Base-by-base conservation (phyloP, 192 early-diverging fungal species). In the Backusella macrospora region DNA sequence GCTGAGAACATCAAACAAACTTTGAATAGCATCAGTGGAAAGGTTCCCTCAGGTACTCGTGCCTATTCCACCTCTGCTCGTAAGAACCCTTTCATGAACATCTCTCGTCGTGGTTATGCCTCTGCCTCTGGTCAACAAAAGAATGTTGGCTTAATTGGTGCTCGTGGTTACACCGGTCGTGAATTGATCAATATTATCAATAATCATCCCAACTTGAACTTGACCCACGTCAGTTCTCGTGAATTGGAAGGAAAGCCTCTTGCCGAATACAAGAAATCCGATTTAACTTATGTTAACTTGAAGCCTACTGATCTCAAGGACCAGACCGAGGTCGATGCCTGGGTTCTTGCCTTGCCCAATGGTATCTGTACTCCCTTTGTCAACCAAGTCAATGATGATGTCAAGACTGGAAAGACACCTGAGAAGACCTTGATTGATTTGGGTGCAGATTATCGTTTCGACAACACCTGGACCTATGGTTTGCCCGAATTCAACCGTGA, bases 291-390 rank as follows among this genome's bases (percentile, higher is more conserved):
- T 85, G 91, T 89, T 6, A 96, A 94, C 80, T 82, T 99, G 21
- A 88, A 87, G 43, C 89, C 95, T 9, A 77, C 89, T n/a, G 84
- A 91, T 48, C 65, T 76, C 14, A 80, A 80, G 66, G 78, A 70
- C 5, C 76, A 78, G 18, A 67, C 52, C 21, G 90, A 93, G 68
- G 96, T 99, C 0, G 96, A 96, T 80, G 93, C 90, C 40, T 99
- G 98, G 98, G 90, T 99, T 4, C 82, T 99, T 73, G 98, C 98
- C 21, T 88, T 99, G 64, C 98, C 98, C 42, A 99, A 99, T 81
- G 93, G 93, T 45, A 88, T 98, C 4, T 96, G 95, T 55, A 88
- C 87, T 26, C 98, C 98, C 62, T 99, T 96, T 89, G 97, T 99
- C 13, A 85, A 90, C 15, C 90, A 91, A 26, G 70, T 98, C 52